Evolutionary conservation across 2,329 filamentous ascomycete species (phyloP).

Genomic region (Colletotrichum godetiae): DNA sequence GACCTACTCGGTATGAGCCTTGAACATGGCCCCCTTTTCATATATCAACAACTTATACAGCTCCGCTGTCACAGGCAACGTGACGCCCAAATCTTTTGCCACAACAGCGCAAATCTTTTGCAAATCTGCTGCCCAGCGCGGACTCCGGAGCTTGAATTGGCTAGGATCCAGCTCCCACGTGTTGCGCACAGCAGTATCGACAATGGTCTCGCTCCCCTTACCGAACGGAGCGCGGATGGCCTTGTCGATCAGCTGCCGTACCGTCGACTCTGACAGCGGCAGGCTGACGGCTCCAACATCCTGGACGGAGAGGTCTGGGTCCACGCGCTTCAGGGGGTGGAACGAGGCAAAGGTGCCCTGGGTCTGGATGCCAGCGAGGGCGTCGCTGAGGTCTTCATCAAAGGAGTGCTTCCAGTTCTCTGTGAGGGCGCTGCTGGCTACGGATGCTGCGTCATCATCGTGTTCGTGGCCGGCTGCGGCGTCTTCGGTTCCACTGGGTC

Average conservation of each 20-base stretch:
- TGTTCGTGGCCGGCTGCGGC: neutral
- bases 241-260: slow-evolving; percentile 41
- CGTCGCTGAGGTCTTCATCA: slow-evolving; percentile 24
- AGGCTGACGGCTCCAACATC: slow-evolving; percentile 39
- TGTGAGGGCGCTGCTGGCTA: neutral
- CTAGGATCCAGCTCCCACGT: slow-evolving; percentile 54
- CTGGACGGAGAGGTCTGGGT: slow-evolving; percentile 32
- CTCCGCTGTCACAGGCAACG: slow-evolving; percentile 45
- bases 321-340: neutral
- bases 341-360: slow-evolving; percentile 37
- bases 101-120: slow-evolving; percentile 40
- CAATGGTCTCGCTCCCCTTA: slow-evolving; percentile 51
- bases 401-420: neutral
- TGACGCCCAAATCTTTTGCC: slow-evolving; percentile 46
- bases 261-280: slow-evolving; percentile 41
- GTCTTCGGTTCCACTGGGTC: too few species aligned
- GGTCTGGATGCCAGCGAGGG: slow-evolving; percentile 27
- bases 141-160: slow-evolving; percentile 51
- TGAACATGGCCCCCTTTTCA: slow-evolving; percentile 61
- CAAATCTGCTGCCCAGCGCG: slow-evolving; percentile 46
- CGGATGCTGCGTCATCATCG: neutral
- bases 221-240: slow-evolving; percentile 49
- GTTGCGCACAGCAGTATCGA: slow-evolving; percentile 53
- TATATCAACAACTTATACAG: slow-evolving; percentile 62
- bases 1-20: slow-evolving; percentile 53